A percentile compares a stretch with the other conserved stretches of the same genome.
Conservation (phyloP, 257 asterid species). For the Solanum chmielewskii region DNA sequence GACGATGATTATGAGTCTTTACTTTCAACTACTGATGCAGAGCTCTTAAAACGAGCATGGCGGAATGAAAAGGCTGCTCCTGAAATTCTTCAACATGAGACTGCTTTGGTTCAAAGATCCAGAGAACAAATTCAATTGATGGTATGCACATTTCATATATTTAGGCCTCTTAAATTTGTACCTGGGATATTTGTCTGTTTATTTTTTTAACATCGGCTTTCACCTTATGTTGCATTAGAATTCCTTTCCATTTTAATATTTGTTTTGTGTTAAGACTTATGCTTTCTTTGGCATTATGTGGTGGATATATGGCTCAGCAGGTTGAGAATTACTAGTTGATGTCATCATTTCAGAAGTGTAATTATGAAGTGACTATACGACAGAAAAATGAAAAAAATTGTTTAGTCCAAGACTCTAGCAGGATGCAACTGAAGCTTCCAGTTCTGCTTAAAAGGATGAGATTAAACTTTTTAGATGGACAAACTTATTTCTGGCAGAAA, state of each 20-base stretch:
- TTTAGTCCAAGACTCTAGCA: neutral
- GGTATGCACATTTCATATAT: conserved; percentile 22
- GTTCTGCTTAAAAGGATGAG: neutral
- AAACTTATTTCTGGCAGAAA: neutral
- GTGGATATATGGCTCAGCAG: neutral
- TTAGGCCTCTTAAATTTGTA: neutral
- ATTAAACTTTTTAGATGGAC: neutral
- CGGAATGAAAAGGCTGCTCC: conserved; percentile 95
- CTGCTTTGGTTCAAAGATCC: conserved; percentile 54
- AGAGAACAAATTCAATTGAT: conserved; percentile 57
- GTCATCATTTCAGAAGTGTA: neutral
- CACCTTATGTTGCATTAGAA: neutral
- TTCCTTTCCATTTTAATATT: neutral
- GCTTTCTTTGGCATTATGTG: neutral
- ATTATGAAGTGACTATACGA: neutral
- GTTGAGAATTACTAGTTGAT: neutral
- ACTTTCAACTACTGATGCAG: conserved; percentile 60
- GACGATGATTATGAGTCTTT: conserved; percentile 68
- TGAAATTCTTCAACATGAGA: conserved; percentile 60
- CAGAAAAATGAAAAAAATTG: neutral
- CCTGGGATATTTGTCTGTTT: neutral
- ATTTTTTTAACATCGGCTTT: neutral
- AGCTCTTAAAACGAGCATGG: conserved; percentile 80
- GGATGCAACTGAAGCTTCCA: neutral
- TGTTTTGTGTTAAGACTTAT: neutral